Conservation (phyloP, 192 early-diverging fungal species). For the Coemansia sp. region DNA sequence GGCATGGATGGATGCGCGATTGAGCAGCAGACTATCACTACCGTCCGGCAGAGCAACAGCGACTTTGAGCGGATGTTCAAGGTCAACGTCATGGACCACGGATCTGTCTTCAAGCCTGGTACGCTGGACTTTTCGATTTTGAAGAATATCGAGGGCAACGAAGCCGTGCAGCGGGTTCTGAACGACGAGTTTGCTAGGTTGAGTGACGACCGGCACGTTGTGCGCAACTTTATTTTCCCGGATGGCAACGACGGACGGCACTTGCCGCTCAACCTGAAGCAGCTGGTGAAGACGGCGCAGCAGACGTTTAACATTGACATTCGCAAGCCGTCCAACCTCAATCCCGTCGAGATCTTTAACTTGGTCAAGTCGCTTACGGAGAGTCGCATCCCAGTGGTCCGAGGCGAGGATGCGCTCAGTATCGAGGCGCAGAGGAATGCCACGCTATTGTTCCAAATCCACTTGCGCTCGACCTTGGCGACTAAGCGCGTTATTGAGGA, state of each 20-base stretch:
- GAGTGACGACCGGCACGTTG: conserved; percentile 67
- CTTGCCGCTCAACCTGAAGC: conserved; percentile 87
- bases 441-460: conserved; percentile 88
- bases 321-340: conserved; percentile 80
- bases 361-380: conserved; percentile 72
- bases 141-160: conserved; percentile 76
- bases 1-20: conserved; percentile 94
- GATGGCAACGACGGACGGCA: conserved; percentile 77
- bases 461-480: conserved; percentile 79
- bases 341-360: conserved; percentile 80
- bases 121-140: conserved; percentile 71
- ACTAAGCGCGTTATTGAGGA: conserved; percentile 86
- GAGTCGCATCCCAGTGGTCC: conserved; percentile 71
- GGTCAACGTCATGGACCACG: conserved; percentile 76
- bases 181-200: conserved; percentile 85
- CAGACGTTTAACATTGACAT: conserved; percentile 85
- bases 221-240: conserved; percentile 82
- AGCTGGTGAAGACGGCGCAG: conserved; percentile 89
- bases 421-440: conserved; percentile 90
- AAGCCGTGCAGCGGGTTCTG: conserved; percentile 67
- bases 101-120: conserved; percentile 65
- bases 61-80: conserved; percentile 79
- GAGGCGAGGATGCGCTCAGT: conserved; percentile 86
- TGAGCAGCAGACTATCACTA: conserved; percentile 77
- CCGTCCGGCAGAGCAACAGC: conserved; percentile 67